Evolutionary conservation across 345 rosid species (phyloP), one percentile per base, ranked within the genome.

Genomic region (Crucihimalaya himalaica): DNA sequence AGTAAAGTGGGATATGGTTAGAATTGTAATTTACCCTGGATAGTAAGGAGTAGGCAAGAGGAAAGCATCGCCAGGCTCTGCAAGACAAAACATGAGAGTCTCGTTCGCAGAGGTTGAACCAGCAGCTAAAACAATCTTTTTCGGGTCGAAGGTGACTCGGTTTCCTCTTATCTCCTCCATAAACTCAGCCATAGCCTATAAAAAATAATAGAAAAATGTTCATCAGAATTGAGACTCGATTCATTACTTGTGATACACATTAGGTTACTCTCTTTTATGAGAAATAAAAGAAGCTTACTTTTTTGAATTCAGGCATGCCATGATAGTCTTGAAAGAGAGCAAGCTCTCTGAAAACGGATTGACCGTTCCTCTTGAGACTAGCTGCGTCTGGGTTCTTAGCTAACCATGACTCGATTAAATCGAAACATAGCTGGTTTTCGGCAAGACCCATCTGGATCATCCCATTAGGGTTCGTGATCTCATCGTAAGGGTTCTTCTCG

Each of bases 401-500:
- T 19, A 88, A 78, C 96, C 96, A 90, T 19, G 86, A 81, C 74
- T 90, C 96, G 42, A 86, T 84, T 21, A 85, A 56, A 81, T 88
- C 93, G 55, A 86, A 86, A 21, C 85, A 88, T n/a, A 90, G 85
- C 81, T 89, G 93, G 76, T 90, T 90, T 61, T 90, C 96, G 28
- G 96, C 96, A 54, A 90, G 88, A 59, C 96, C 93, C 93, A 90
- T 88, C 71, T 88, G 93, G 55, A 90, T 88, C 57, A 90, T 88
- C 11, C 96, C 96, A 23, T 60, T 47, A 7, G 96, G 91, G 70
- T 90, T 90, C 65, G 78, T 84, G 63, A 76, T 77, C 67, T 82
- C 83, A 45, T 90, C 88, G 55, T 85, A 88, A 23, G 92, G 96
- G 31, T 90, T 86, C 45, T 88, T 90, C 83, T 90, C 93, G 45